phyloP scores from a whole-genome alignment of 2,329 filamentous ascomycete species.

The Lasiodiplodia citricola region DNA sequence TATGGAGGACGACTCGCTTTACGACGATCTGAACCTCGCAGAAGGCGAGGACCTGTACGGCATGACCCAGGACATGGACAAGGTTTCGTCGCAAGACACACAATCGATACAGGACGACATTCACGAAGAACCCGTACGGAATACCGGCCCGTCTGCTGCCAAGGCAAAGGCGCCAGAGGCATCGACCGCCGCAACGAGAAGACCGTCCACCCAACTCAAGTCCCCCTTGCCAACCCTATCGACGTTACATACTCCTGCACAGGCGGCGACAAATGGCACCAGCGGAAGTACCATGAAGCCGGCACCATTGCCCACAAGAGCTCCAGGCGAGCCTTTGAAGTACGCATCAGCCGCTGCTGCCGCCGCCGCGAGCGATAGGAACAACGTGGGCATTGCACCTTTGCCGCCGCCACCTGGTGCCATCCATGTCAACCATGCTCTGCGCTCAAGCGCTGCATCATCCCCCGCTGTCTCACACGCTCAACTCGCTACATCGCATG shows the following conservation, averaged over 20 bases:
- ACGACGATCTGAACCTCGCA: slow-evolving; percentile 90
- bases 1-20: slow-evolving; percentile 91
- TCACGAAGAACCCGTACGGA: slow-evolving; percentile 62
- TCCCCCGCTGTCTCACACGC: slow-evolving; percentile 54
- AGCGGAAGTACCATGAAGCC: slow-evolving; percentile 82
- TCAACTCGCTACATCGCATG: slow-evolving; percentile 38
- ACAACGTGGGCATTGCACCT: slow-evolving; percentile 86
- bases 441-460: slow-evolving; percentile 61
- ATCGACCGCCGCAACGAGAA: slow-evolving; percentile 62
- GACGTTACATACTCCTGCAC: slow-evolving; percentile 78
- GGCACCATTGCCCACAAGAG: slow-evolving; percentile 80
- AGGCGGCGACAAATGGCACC: slow-evolving; percentile 65
- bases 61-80: slow-evolving; percentile 79
- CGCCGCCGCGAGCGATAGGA: slow-evolving; percentile 88
- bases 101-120: slow-evolving; percentile 89
- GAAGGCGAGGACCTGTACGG: slow-evolving; percentile 91
- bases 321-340: slow-evolving; percentile 88
- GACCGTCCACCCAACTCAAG: slow-evolving; percentile 89
- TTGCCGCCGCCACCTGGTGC: slow-evolving; percentile 84
- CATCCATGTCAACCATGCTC: slow-evolving; percentile 54
- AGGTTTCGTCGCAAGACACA: slow-evolving; percentile 91
- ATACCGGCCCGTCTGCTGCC: slow-evolving; percentile 51
- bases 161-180: slow-evolving; percentile 65
- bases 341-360: slow-evolving; percentile 96
- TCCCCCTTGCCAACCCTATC: slow-evolving; percentile 92